These are phyloP conservation scores for Trametes maxima DNA, from an alignment of 768 basidiomycete genomes.

Conservation along the genomic window DNA sequence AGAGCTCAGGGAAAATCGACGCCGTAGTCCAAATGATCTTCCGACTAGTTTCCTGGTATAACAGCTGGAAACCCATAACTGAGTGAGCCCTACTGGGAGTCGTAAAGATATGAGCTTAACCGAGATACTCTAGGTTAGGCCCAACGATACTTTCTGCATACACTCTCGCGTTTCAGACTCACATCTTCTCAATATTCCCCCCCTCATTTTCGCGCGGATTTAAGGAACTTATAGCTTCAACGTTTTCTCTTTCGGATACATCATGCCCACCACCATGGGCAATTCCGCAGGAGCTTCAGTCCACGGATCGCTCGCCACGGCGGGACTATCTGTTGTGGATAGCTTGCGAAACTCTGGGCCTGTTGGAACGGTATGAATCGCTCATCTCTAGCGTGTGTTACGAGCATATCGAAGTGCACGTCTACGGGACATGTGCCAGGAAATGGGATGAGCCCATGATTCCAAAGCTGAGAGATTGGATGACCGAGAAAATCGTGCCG, in stretches of 20 bases:
- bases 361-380: constrained; percentile 82
- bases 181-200: constrained; percentile 72
- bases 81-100: constrained; percentile 41
- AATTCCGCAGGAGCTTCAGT: constrained; percentile 12
- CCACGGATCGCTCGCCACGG: constrained; percentile 28
- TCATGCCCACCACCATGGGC: constrained; percentile 29
- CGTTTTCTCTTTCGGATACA: constrained; percentile 39
- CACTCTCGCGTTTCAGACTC: constrained; percentile 71
- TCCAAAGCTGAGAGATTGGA: constrained; percentile 67
- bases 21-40: constrained; percentile 57
- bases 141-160: constrained; percentile 61
- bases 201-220: constrained; percentile 67
- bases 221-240: constrained; percentile 63
- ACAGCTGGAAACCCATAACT: constrained; percentile 67
- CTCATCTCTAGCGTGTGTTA: constrained; percentile 85
- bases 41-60: constrained; percentile 71
- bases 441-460: constrained; percentile 74
- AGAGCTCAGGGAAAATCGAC: constrained; percentile 51
- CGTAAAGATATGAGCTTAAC: constrained; percentile 1
- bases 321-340: constrained; percentile 50
- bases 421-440: constrained; percentile 63
- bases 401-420: constrained; percentile 78
- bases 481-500: constrained; percentile 74
- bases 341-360: constrained; percentile 67
- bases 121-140: constrained; percentile 51